Evolutionary conservation across 768 basidiomycete species (phyloP), one percentile per base, ranked within the genome.

Genomic region (Tephrocybe sp.): DNA sequence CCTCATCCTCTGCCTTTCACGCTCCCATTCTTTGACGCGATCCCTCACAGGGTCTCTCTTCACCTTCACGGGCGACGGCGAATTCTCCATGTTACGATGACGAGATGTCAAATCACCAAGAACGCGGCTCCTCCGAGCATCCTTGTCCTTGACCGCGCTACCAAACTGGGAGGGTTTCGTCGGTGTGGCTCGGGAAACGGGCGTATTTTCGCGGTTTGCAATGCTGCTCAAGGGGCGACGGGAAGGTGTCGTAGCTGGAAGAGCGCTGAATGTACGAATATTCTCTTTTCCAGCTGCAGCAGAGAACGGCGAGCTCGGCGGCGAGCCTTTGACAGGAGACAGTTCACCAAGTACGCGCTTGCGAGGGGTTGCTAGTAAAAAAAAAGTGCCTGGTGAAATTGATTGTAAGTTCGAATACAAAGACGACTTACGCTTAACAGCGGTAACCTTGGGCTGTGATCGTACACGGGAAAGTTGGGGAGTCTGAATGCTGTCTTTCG

Each of bases 21-120:
- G 70, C 61, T 90, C 86, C 86, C 88, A 90, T 57, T 88, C 87
- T 55, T 73, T 73, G 56, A 89, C 83, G 10, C 88, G 73, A 50
- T 86, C 79, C 49, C 75, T 76, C 15, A 77, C 77, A 46, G 66
- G 71, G 64, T 77, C 78, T 45, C 74, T 75, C 50, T 69, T 59
- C 62, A 16, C 56, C 58, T 25, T 53, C 47, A n/a, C n/a, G 45
- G 23, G 38, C 15, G 34, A 31, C 22, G 25, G n/a, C 27, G 21
- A 13, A 24, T 61, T 62, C 42, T 62, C 60, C 11, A 24, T 24
- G 27, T 64, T 67, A 24, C 58, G 47, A 55, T 57, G 65, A 23
- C 65, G 55, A 27, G 49, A 64, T 4, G 73, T 76, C 22, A 76
- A 56, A 46, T 78, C 75, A 9, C 60, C 65, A 8, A 78, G 60